A percentile compares a stretch with the other conserved stretches of the same genome.
phyloP scores from a whole-genome alignment of 192 early-diverging fungal genomes.

The Backusella tuberculispora region DNA sequence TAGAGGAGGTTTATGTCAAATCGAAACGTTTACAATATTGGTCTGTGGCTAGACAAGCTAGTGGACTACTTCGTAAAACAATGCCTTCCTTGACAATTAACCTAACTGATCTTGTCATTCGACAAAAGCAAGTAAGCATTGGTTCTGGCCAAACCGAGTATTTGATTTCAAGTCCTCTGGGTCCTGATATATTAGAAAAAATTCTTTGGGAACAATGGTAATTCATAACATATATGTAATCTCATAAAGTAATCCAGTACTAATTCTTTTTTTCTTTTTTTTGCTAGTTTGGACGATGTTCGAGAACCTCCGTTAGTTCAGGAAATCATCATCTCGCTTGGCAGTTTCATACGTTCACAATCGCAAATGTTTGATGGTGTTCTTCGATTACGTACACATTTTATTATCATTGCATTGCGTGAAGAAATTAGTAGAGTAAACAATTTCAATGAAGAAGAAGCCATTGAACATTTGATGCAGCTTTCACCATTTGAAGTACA shows the following conservation, averaged over 20 bases:
- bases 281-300: slow-evolving; percentile 64
- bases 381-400: slow-evolving; percentile 78
- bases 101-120: slow-evolving; percentile 77
- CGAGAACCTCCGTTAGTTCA: slow-evolving; percentile 82
- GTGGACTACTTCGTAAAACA: slow-evolving; percentile 74
- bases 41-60: slow-evolving; percentile 81
- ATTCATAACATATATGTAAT: neutral
- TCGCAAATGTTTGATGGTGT: slow-evolving; percentile 80
- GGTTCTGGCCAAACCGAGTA: slow-evolving; percentile 70
- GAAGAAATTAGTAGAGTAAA: slow-evolving; percentile 80
- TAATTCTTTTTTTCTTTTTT: neutral
- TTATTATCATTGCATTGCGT: slow-evolving; percentile 81
- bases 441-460: slow-evolving; percentile 75
- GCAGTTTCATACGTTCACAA: slow-evolving; percentile 67
- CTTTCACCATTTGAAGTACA: slow-evolving; percentile 81
- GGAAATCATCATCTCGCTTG: slow-evolving; percentile 79
- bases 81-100: slow-evolving; percentile 78
- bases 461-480: slow-evolving; percentile 79
- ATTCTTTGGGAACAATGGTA: slow-evolving; percentile 70
- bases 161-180: slow-evolving; percentile 67
- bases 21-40: slow-evolving; percentile 71
- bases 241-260: slow-evolving; percentile 21
- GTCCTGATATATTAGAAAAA: slow-evolving; percentile 64
- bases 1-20: slow-evolving; percentile 84
- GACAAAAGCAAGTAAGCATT: slow-evolving; percentile 78